Evolutionary conservation across 1,284 basidiomycete genomes (phyloP), one percentile per base, ranked within the genome.

Genomic region (Albatrellus sp.): DNA sequence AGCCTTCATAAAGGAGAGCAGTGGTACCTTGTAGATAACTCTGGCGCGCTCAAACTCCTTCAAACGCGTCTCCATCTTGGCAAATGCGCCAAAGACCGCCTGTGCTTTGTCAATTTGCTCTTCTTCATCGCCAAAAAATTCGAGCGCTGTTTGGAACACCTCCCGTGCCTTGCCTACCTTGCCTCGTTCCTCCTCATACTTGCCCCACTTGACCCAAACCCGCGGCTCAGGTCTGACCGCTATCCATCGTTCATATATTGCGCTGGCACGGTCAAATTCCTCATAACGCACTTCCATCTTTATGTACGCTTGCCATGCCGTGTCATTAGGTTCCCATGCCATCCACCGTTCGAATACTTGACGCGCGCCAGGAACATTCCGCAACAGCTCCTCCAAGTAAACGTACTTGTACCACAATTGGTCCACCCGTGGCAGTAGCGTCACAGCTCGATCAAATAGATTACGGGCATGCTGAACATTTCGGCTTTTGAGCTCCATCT

Each of bases 291-390:
- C 80, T 67, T 99, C 96, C 60, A 98, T 70, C 68, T 97, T 94
- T 72, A 98, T 90, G 64, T 96, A 98, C 10, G 90, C 90, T 58
- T 91, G 87, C 96, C 94, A 98, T 5, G 94, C 92, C 68, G 97
- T 98, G 75, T 98, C 96, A 57, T 98, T 91, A 0, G 96, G 96
- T 61, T 98, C 92, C 96, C 96, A 98, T 52, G 86, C 76, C 91
- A 98, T 96, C 94, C 94, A 98, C 40, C 94, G 76, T 64, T 99
- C 96, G 56, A 98, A 98, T 46, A 98, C 89, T 60, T 98, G 93
- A 9, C 94, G 80, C 1, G 93, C 92, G 28, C 94, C 94, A 1
- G 90, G 77, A 32, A 98, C 80, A 58, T 99, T 98, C 57, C 94
- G 88, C 11, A 99, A 75, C 2, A 99, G 75, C 62, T 99, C 94